phyloP scores from a whole-genome alignment of 495 filamentous ascomycete genomes.

The Penicillium desertorum region DNA sequence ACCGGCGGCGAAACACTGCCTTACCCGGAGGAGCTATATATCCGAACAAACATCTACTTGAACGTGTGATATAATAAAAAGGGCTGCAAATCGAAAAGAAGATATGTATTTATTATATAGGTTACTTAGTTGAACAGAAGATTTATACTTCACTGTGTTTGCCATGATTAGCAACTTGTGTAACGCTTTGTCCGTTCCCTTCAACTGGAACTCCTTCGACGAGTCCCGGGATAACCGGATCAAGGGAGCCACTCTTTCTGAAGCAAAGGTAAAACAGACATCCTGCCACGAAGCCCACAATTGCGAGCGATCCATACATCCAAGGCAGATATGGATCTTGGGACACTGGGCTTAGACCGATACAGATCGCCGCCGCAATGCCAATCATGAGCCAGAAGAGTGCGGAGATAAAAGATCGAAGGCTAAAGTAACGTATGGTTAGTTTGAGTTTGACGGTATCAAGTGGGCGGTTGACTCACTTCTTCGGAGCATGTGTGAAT shows the following conservation, averaged over 20 bases:
- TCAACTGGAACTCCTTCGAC: background rate
- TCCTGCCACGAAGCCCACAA: conserved; percentile 19
- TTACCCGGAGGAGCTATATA: no score
- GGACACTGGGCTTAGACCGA: conserved; percentile 31
- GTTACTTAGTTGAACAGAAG: no score
- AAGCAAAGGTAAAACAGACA: conserved; percentile 19
- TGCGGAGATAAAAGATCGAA: conserved; percentile 32
- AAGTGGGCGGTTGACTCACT: background rate
- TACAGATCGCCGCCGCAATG: conserved; percentile 29
- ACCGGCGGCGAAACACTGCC: no score
- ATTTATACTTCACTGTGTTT: background rate
- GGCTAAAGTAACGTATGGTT: conserved; percentile 6
- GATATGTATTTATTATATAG: no score
- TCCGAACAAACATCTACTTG: no score
- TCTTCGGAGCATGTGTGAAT: conserved; percentile 32
- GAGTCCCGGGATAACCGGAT: background rate
- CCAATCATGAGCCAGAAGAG: conserved; percentile 29
- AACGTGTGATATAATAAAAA: no score
- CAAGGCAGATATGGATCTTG: conserved; percentile 45
- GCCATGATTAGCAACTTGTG: background rate
- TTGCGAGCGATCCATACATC: conserved; percentile 49
- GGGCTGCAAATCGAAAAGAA: no score
- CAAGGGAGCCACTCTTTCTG: background rate
- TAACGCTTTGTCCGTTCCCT: background rate
- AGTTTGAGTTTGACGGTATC: background rate